Evolutionary conservation across 2,329 filamentous ascomycete genomes (phyloP).

Genomic region (Ceratocystis lukuohia): DNA sequence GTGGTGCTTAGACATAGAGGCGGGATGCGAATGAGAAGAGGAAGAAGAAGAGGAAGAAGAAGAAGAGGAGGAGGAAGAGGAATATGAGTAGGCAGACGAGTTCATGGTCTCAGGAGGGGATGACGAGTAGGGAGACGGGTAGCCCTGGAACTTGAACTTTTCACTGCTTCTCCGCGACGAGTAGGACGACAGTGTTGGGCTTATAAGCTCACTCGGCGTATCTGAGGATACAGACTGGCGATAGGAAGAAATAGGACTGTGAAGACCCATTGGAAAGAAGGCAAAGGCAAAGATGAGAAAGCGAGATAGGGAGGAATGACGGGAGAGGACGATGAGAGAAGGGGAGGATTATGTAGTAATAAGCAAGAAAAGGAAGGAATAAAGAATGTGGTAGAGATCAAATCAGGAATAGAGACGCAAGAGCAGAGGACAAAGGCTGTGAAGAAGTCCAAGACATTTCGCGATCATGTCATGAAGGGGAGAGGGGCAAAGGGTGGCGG

Average conservation of each 20-base stretch:
- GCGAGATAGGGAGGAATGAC: background rate
- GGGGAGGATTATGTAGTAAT: background rate
- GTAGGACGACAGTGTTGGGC: slow-evolving; percentile 3
- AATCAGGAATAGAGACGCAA: background rate
- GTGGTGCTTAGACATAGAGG: background rate
- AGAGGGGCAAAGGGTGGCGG: background rate
- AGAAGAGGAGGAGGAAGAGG: background rate
- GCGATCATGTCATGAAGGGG: background rate
- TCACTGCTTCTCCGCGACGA: slow-evolving; percentile 4
- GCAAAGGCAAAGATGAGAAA: background rate
- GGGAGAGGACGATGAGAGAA: background rate
- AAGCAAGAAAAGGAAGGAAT: background rate
- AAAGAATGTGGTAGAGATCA: too few species aligned
- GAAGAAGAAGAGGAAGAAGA: background rate
- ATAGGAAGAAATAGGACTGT: slow-evolving; percentile 3
- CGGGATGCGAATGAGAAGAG: background rate
- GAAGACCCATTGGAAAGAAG: slow-evolving; percentile 5
- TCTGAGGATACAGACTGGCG: slow-evolving; percentile 1
- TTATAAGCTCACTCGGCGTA: background rate
- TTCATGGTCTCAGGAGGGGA: background rate
- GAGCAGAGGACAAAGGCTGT: background rate
- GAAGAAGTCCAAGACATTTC: slow-evolving; percentile 3
- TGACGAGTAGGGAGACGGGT: slow-evolving; percentile 2
- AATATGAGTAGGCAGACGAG: background rate
- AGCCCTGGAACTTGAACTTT: slow-evolving; percentile 3